Evolutionary conservation across 2,329 filamentous ascomycete species (phyloP), one percentile per base, ranked within the genome.

Genomic region (Scedosporium aurantiacum): DNA sequence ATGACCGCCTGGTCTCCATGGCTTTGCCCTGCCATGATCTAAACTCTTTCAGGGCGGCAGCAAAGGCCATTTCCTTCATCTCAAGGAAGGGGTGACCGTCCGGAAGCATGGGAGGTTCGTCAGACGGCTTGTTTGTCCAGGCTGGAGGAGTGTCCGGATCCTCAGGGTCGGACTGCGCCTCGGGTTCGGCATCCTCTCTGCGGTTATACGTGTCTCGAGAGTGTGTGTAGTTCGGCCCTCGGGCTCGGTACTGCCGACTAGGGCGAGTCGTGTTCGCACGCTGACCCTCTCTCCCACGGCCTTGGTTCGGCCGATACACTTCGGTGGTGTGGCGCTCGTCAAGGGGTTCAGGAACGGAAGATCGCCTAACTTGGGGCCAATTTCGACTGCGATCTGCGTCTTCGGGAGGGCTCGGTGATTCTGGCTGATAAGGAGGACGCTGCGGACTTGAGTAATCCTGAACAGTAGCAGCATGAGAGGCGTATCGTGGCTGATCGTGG

Each of bases 81-180:
- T 16, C 14, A 16, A 58, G 54, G 60, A 61, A 58, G 2, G 60
- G 60, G 23, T 61, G 60, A 25, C 41, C 56, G 5, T 37, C 45
- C 12, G 23, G 50, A 37, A 61, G 60, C 14, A 52, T 56, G 4
- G 50, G 60, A 1, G 18, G 12, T 28, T 57, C 60, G 2, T 25
- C 18, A 2, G 56, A 40, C n/a, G 25, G 25, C 23, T 50, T 23
- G n/a, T 2, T 6, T 6, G 5, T 21, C 21, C 21, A 27, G 3
- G 52, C 10, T 7, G 10, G 52, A 16, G 68, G 69, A 65, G 69
- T 27, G 10, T 63, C 73, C 64, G 58, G 77, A 66, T 78, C 78
- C 21, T 76, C 76, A 0, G 76, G 72, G 64, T 78, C 76, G 4
- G 67, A 73, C 12, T 68, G 68, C 65, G 8, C 43, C 43, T 47